phyloP scores from a whole-genome alignment of 345 rosid genomes.

The Gossypium turneri region DNA sequence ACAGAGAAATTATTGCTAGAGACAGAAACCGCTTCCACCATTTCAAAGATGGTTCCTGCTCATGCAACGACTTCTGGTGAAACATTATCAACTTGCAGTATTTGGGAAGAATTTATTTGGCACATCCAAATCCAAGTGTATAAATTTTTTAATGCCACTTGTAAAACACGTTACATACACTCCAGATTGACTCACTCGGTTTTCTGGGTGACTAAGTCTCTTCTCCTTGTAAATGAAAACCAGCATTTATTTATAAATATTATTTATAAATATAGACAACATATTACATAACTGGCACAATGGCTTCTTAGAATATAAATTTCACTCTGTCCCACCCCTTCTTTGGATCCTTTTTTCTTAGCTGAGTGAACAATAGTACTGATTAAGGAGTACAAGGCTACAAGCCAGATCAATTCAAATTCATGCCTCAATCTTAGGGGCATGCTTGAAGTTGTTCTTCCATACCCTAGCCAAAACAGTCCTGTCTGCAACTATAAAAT shows the following conservation, averaged over 20 bases:
- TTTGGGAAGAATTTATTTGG: background rate
- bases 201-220: background rate
- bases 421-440: slow-evolving; percentile 19
- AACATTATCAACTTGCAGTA: background rate
- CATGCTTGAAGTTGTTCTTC: slow-evolving; percentile 53
- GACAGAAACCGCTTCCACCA: slow-evolving; percentile 34
- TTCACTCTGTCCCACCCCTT: background rate
- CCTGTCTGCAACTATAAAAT: slow-evolving; percentile 29
- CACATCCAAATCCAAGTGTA: slow-evolving; percentile 5
- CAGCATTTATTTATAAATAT: slow-evolving; percentile 15
- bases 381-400: background rate
- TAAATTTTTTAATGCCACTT: background rate
- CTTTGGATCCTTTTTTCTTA: background rate
- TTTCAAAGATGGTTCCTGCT: slow-evolving; percentile 74
- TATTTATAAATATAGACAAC: background rate
- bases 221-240: slow-evolving; percentile 11
- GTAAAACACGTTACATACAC: background rate
- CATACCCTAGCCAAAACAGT: slow-evolving; percentile 70
- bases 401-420: background rate
- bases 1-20: slow-evolving; percentile 7
- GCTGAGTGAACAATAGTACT: background rate
- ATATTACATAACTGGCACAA: background rate
- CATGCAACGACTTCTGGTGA: slow-evolving; percentile 78
- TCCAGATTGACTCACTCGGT: background rate
- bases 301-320: background rate